A percentile compares a stretch with the other conserved stretches of the same genome.
Evolutionary conservation across 148 eudicot species (phyloP).

Genomic region (Chenopodium berlandieri): DNA sequence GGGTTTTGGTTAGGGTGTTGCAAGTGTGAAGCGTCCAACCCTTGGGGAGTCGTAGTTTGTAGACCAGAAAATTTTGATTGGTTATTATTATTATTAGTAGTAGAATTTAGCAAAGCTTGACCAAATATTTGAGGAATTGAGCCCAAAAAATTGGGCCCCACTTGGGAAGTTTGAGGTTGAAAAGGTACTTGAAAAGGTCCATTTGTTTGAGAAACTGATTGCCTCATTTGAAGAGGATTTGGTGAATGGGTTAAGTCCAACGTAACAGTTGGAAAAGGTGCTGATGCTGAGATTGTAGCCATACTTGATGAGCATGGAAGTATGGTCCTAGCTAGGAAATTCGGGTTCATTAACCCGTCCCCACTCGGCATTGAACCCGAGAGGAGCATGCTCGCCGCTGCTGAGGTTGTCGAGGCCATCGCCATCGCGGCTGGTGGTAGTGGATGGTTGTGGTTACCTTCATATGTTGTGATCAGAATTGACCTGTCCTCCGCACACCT

Average conservation of each 20-base stretch:
- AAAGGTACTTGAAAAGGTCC: slow-evolving; percentile 54
- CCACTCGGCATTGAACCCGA: slow-evolving; percentile 89
- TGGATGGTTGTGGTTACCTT: slow-evolving; percentile 91
- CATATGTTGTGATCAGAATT: slow-evolving; percentile 82
- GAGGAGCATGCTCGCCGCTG: slow-evolving; percentile 86
- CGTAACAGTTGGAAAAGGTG: slow-evolving; percentile 92
- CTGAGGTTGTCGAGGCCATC: slow-evolving; percentile 87
- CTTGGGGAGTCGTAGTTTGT: slow-evolving; percentile 40
- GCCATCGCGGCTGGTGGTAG: slow-evolving; percentile 92
- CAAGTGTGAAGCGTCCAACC: slow-evolving; percentile 19
- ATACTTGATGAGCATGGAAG: slow-evolving; percentile 76
- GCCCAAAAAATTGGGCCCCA: slow-evolving; percentile 28
- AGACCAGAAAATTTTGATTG: slow-evolving; percentile 83
- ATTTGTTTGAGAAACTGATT: slow-evolving; percentile 17
- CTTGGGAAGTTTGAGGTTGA: slow-evolving; percentile 26
- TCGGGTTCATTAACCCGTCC: slow-evolving; percentile 74
- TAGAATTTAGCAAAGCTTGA: slow-evolving; percentile 36
- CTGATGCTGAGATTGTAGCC: slow-evolving; percentile 94
- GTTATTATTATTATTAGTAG: slow-evolving; percentile 23
- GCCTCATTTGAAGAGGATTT: slow-evolving; percentile 49
- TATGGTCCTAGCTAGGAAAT: slow-evolving; percentile 68
- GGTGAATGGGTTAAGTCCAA: slow-evolving; percentile 73
- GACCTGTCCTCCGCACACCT: slow-evolving; percentile 85
- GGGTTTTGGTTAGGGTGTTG: slow-evolving; percentile 33
- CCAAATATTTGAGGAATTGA: slow-evolving; percentile 44